Evolutionary conservation across 192 early-diverging fungal genomes (phyloP), one percentile per base, ranked within the genome.

Genomic region (Martensiomyces pterosporus): DNA sequence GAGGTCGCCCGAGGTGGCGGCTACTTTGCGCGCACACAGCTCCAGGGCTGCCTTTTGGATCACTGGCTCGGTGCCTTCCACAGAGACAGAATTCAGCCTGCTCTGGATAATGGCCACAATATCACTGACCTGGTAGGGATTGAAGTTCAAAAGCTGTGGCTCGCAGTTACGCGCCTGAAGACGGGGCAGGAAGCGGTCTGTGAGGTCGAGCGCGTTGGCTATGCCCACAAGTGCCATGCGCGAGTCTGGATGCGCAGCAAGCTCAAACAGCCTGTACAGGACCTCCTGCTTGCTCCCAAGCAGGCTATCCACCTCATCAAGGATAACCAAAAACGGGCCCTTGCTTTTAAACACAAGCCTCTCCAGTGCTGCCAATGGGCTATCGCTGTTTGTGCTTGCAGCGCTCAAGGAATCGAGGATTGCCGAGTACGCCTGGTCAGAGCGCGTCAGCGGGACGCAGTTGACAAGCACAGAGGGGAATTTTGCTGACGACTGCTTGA

Each of bases 271-370:
- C 15, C 85, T 83, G 67, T 97, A 97, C 14, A 97, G 69, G 0
- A 93, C 83, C 6, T 88, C 80, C 65, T 92, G 84, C 45, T 91
- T 80, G 54, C 73, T 79, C 14, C 88, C 87, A 21, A 91, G 41
- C 23, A 98, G 75, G 10, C 85, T 80, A 58, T 98, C 93, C 40
- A 98, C 88, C 64, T 98, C 95, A 64, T 98, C 95, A 13, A 98
- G 73, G 6, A 98, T 73, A 2, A 93, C 78, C 49, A 86, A 50
- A 26, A 64, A 52, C 19, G 78, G 60, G 18, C 54, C 56, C 26
- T 79, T 77, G 24, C 65, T 64, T 35, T 75, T 69, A 18, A 85
- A 49, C 39, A 78, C 64, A 0, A 80, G 35, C n/a, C 66, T 43
- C 50, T 89, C 81, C 14, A 85, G 55, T 4, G 67, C 53, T 13